Base-by-base conservation (phyloP, 164 flowering plant species). In the Sedum album region DNA sequence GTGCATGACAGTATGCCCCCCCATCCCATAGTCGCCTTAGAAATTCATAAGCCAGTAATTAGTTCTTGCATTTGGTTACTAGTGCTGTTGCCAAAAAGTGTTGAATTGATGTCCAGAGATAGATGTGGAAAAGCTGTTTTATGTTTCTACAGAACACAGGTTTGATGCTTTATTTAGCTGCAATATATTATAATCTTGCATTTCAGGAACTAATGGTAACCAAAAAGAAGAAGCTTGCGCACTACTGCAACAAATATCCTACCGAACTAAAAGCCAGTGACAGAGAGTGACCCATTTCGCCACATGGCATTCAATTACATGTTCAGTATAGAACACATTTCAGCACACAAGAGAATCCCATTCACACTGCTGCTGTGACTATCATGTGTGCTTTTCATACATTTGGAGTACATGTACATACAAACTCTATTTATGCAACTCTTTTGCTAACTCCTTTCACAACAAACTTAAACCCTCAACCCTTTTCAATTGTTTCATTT, bases 301-400 rank as follows among this genome's bases (percentile, higher is more conserved):
- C 67, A 65, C 30, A 21, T 65, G 42, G 67, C 30, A 23, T 65
- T 35, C 20, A n/a, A 17, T 35, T 36, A 41, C 26, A 65, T 15
- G 30, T 38, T 65, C 42, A 65, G 42, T 36, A 26, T 65, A 65
- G 14, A 55, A 25, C 61, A 55, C 18, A 55, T 55, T 55, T 28
- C 13, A 28, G 33, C 62, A 28, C 62, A 57, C 11, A 51, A 9
- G 48, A 15, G 15, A 10, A 8, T 42, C 51, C 17, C 51, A 53
- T 10, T 53, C 60, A 53, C 8, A 7, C 60, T 17, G 17, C n/a
- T 44, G 48, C 1, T 44, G 48, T 44, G 15, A 13, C 18, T 21
- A 5, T 51, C 57, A n/a, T 21, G 14, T 17, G 49, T 10, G 20
- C n/a, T n/a, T n/a, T n/a, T n/a, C n/a, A n/a, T n/a, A n/a, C n/a